These are phyloP conservation scores for Coemansia sp. DNA, from an alignment of 192 early-diverging fungal genomes.

Conservation along the genomic window DNA sequence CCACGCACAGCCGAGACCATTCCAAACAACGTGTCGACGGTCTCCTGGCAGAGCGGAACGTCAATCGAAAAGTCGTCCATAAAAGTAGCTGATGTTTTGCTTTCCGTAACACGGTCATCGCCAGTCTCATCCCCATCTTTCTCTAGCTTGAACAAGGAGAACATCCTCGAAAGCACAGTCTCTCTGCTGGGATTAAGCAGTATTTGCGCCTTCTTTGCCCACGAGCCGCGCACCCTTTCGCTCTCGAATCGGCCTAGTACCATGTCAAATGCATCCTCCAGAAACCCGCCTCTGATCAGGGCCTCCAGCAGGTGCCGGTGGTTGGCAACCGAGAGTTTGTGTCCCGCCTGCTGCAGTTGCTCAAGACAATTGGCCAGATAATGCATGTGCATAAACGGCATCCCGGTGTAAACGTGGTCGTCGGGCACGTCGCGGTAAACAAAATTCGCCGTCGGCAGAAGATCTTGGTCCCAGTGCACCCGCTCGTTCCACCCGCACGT, in stretches of 20 bases:
- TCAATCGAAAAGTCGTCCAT: slow-evolving; percentile 30
- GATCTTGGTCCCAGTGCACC: slow-evolving; percentile 50
- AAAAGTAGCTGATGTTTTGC: slow-evolving; percentile 14
- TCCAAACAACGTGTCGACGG: slow-evolving; percentile 34
- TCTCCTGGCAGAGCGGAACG: slow-evolving; percentile 39
- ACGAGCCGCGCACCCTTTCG: background rate
- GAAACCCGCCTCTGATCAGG: slow-evolving; percentile 28
- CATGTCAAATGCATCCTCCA: slow-evolving; percentile 37
- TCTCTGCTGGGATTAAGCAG: slow-evolving; percentile 8
- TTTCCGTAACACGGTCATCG: background rate
- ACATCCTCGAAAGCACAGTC: background rate
- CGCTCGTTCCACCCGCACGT: slow-evolving; percentile 53
- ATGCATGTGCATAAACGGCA: slow-evolving; percentile 42
- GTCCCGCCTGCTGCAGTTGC: slow-evolving; percentile 43
- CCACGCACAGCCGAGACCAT: slow-evolving; percentile 21
- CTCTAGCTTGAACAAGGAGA: background rate
- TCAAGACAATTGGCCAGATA: slow-evolving; percentile 28
- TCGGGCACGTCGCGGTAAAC: slow-evolving; percentile 29
- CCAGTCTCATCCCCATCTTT: background rate
- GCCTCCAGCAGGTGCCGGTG: slow-evolving; percentile 47
- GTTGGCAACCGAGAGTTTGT: slow-evolving; percentile 37
- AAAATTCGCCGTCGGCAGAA: slow-evolving; percentile 30
- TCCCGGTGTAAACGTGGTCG: slow-evolving; percentile 39
- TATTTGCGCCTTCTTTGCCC: slow-evolving; percentile 3
- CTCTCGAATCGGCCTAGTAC: slow-evolving; percentile 30